Base-by-base conservation (phyloP, 805 yeast genomes). In the Sugiyamaella americana region DNA sequence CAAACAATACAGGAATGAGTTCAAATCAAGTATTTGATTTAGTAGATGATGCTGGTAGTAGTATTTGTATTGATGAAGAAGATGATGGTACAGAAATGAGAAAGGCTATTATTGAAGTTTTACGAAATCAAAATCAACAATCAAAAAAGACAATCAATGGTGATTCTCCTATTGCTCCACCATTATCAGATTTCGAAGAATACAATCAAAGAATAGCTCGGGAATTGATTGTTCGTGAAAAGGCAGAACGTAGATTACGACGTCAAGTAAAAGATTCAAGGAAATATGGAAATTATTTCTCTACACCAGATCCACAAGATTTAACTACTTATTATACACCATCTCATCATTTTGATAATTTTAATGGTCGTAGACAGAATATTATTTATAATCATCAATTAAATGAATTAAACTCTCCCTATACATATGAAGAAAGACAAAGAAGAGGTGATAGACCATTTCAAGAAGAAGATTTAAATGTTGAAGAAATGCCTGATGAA, bases 51-150 rank as follows among this genome's bases (percentile, higher is more conserved):
- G 64, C 63, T 17, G 62, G 56, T 17, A 52, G 58, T 38, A 59
- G 63, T 26, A 48, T 62, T 17, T 58, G 63, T 49, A 52, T 62
- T 10, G 66, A 62, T 43, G 60, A 52, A 17, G 55, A 50, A 39
- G 63, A 58, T 34, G 53, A 55, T n/a, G 61, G 53, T 32, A 43
- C 43, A 26, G 48, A 44, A 23, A 39, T 47, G 30, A 55, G 51
- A 30, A 48, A 53, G 10, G 64, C 64, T 5, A 41, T 60, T 34
- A 34, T 45, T 5, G 48, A 46, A 22, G 58, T 53, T 24, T 44
- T 55, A 26, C 22, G 23, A n/a, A 19, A 29, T 13, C 26, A 43
- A 13, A n/a, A n/a, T 10, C 26, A 38, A 17, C 16, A 38, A 38
- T 10, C 30, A 30, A 35, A 35, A 35, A 35, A 6, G 37, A 35